phyloP scores from a whole-genome alignment of 768 basidiomycete species.

The Tremella mesenterica region DNA sequence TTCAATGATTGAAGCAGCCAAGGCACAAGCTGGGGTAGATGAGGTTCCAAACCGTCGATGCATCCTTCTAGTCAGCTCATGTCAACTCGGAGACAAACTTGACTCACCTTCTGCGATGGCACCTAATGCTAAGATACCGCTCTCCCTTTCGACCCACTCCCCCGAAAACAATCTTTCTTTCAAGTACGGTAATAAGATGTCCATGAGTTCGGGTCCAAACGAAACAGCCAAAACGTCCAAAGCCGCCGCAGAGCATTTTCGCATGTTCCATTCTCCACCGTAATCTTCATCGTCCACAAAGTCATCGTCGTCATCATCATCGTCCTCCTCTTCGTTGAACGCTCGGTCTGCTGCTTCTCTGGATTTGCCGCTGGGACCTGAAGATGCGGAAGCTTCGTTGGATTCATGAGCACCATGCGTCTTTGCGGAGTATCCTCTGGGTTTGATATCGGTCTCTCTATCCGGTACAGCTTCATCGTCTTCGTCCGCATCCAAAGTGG shows the following conservation, averaged over 20 bases:
- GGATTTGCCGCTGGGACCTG: constrained; percentile 18
- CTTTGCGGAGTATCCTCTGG: constrained; percentile 79
- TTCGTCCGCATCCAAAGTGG: constrained; percentile 89
- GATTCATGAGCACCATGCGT: constrained; percentile 69
- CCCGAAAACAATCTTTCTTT: constrained; percentile 94
- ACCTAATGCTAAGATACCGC: constrained; percentile 87
- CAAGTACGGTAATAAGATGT: constrained; percentile 75
- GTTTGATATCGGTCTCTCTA: constrained; percentile 92
- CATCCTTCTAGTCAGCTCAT: constrained; percentile 57
- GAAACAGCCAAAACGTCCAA: constrained; percentile 92
- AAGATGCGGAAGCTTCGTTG: constrained; percentile 47
- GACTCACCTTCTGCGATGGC: constrained; percentile 92
- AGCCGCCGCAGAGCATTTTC: constrained; percentile 96
- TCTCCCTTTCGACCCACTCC: constrained; percentile 83
- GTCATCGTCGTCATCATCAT: constrained; percentile 77
- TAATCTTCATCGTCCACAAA: constrained; percentile 94
- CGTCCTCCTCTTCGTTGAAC: constrained; percentile 70
- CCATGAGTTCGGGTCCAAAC: constrained; percentile 79
- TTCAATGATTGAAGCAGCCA: constrained; percentile 83
- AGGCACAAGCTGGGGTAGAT: constrained; percentile 83
- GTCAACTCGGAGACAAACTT: background rate
- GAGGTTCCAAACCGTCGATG: constrained; percentile 89
- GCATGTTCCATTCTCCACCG: constrained; percentile 95
- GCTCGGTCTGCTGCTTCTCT: constrained; percentile 54
- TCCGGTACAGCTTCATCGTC: constrained; percentile 78